These are phyloP conservation scores for Botryotinia globosa DNA, from an alignment of 2,329 filamentous ascomycete genomes.

Conservation along the genomic window DNA sequence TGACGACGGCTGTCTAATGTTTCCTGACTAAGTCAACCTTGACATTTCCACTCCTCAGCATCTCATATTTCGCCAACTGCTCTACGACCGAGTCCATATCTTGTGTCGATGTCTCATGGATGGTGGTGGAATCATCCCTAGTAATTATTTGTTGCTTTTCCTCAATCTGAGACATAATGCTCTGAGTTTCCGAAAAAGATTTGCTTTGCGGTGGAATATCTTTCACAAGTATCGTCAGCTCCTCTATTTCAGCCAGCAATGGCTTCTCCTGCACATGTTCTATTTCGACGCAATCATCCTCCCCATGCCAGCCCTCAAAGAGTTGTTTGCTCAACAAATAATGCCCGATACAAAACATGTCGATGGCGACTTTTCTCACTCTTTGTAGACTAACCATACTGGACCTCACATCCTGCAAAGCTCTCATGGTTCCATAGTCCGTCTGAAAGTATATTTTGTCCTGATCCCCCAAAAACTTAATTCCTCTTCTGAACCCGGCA, in stretches of 20 bases:
- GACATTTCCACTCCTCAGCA: background rate
- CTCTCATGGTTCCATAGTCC: background rate
- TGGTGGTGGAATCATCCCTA: background rate
- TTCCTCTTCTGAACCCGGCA: background rate
- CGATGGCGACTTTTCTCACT: background rate
- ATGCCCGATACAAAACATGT: background rate
- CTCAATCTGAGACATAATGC: background rate
- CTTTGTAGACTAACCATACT: background rate
- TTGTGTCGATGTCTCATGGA: background rate
- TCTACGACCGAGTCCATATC: background rate
- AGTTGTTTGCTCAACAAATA: conserved; percentile 13
- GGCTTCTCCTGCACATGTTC: background rate
- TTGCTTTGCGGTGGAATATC: background rate
- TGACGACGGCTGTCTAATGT: background rate
- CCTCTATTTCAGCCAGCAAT: conserved; percentile 9
- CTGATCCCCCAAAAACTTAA: background rate
- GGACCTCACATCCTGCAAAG: background rate
- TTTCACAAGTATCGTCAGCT: background rate
- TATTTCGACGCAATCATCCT: background rate
- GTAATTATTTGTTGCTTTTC: background rate
- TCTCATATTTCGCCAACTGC: background rate
- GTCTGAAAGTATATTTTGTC: conserved; percentile 9
- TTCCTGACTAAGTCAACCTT: background rate
- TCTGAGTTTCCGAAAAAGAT: background rate
- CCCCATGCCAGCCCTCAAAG: conserved; percentile 4